These are phyloP conservation scores for Evernia prunastri DNA, from an alignment of 495 filamentous ascomycete genomes.

Conservation along the genomic window DNA sequence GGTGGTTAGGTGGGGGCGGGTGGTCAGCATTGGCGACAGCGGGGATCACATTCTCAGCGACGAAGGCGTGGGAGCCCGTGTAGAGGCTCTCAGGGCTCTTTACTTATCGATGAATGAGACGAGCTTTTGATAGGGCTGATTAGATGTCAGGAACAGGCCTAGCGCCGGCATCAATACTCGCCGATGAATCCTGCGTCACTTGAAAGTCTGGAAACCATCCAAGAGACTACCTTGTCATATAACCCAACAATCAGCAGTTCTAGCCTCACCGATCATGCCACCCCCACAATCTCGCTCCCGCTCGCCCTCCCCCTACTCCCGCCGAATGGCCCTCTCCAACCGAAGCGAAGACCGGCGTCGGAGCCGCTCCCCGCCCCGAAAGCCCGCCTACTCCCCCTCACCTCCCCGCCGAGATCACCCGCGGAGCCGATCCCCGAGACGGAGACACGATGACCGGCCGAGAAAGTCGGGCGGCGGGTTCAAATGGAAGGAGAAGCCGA, in stretches of 20 bases:
- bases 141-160: constrained; percentile 24
- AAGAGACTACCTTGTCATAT: background rate
- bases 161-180: constrained; percentile 15
- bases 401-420: constrained; percentile 8
- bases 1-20: constrained; percentile 50
- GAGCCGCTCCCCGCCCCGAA: constrained; percentile 35
- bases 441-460: constrained; percentile 27
- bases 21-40: constrained; percentile 42
- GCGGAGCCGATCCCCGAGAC: constrained; percentile 23
- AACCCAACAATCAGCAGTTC: background rate
- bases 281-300: constrained; percentile 9
- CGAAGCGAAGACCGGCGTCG: constrained; percentile 18
- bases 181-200: background rate
- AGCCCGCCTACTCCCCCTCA: constrained; percentile 16
- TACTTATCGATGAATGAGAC: background rate
- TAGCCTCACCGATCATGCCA: background rate
- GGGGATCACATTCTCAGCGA: background rate
- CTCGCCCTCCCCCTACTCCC: constrained; percentile 20
- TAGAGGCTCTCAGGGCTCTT: background rate
- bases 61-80: background rate
- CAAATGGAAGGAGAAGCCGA: constrained; percentile 60
- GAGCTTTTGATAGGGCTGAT: constrained; percentile 4
- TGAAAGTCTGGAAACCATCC: background rate
- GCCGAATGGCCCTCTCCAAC: constrained; percentile 13
- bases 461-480: constrained; percentile 42